Evolutionary conservation across 495 filamentous ascomycete species (phyloP).

Genomic region (Penicillium parvum): DNA sequence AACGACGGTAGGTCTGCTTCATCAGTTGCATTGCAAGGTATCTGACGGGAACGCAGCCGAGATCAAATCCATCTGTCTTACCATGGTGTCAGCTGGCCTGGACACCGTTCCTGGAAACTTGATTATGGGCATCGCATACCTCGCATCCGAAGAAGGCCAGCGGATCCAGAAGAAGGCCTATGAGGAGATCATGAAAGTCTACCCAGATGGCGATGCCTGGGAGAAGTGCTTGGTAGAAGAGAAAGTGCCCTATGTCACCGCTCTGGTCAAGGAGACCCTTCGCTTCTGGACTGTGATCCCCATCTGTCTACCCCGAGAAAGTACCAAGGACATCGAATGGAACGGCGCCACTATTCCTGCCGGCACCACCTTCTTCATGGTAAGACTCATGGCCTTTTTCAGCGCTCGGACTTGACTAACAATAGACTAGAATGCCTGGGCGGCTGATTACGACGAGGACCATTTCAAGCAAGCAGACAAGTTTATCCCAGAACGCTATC

Average conservation of each 20-base stretch:
- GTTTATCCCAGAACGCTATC: constrained; percentile 63
- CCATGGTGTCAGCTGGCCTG: constrained; percentile 70
- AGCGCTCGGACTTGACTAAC: background rate
- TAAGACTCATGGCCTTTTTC: constrained; percentile 14
- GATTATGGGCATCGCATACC: constrained; percentile 68
- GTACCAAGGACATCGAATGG: constrained; percentile 60
- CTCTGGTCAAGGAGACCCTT: constrained; percentile 64
- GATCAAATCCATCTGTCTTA: constrained; percentile 68
- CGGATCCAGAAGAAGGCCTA: constrained; percentile 60
- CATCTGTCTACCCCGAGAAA: constrained; percentile 62
- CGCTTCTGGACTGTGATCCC: constrained; percentile 73
- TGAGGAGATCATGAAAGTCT: constrained; percentile 58
- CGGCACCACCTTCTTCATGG: constrained; percentile 65
- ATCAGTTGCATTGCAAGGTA: background rate
- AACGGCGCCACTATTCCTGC: constrained; percentile 56
- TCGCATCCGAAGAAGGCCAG: constrained; percentile 58
- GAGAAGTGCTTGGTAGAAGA: constrained; percentile 61
- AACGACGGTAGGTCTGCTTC: constrained; percentile 47
- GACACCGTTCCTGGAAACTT: constrained; percentile 65
- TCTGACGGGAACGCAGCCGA: constrained; percentile 43
- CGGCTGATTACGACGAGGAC: constrained; percentile 61
- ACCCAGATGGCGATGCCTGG: constrained; percentile 63
- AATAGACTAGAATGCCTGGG: constrained; percentile 55
- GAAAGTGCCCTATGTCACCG: constrained; percentile 66
- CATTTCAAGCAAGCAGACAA: constrained; percentile 58